Percentiles rank a stretch among this genome's conserved stretches.
phyloP scores from a whole-genome alignment of 768 basidiomycete genomes.

The Paxillus involutus region DNA sequence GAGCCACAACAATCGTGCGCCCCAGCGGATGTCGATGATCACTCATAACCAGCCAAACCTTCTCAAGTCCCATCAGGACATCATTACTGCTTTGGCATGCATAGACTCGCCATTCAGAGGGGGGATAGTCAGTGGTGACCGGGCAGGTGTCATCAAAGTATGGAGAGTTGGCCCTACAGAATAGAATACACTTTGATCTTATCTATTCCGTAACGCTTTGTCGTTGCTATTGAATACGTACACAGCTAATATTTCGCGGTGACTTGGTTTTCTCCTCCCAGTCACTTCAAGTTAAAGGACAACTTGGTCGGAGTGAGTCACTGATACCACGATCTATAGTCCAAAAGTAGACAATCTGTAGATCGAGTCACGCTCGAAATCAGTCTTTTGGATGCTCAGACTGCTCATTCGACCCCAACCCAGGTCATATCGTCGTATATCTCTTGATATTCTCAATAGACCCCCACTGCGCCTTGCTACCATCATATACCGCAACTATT shows the following conservation, averaged over 20 bases:
- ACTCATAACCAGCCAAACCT: conserved; percentile 83
- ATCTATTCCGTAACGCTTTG: conserved; percentile 4
- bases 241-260: too few relatives aligned
- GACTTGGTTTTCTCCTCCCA: too few relatives aligned
- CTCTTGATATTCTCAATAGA: conserved; percentile 10
- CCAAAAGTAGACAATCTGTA: conserved; percentile 21
- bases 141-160: conserved; percentile 87
- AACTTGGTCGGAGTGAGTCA: too few relatives aligned
- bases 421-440: conserved; percentile 24
- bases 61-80: conserved; percentile 86
- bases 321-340: conserved; percentile 9
- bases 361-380: conserved; percentile 18
- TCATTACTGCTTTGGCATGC: conserved; percentile 80
- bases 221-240: neutral
- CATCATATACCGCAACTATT: conserved; percentile 18
- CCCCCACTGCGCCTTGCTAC: conserved; percentile 1
- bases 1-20: conserved; percentile 62
- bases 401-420: conserved; percentile 30
- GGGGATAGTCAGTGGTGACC: conserved; percentile 89
- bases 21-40: conserved; percentile 75
- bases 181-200: conserved; percentile 16
- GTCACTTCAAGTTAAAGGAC: too few relatives aligned
- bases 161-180: conserved; percentile 71
- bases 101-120: conserved; percentile 94
- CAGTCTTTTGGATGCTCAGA: conserved; percentile 33